Evolutionary conservation across 2,329 filamentous ascomycete genomes (phyloP), one percentile per base, ranked within the genome.

Genomic region (Trichoderma endophyticum): DNA sequence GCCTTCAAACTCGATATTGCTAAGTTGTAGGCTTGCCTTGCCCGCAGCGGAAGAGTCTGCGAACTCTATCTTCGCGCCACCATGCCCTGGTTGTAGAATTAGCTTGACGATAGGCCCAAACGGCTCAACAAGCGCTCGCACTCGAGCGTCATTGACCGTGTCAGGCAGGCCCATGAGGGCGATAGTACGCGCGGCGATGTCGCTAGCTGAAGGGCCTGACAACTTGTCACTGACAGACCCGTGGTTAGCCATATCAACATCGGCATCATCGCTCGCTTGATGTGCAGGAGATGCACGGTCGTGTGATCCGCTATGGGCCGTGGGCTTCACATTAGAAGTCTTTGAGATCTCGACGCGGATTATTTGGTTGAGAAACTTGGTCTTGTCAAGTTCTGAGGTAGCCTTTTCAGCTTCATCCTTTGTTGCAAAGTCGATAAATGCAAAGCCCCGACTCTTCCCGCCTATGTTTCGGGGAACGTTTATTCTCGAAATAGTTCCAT

Each of bases 41-140:
- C 95, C 95, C 0, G 92, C 92, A 43, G 90, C 87, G 3, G 89
- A 85, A 2, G 91, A 86, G 65, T 93, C 89, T 3, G 84, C 84
- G 77, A 93, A 98, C 78, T 98, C 96, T 48, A 98, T 87, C 70
- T 95, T 92, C 6, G 95, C 96, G 14, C 94, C 95, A 72, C 91
- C 90, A 74, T 97, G 93, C 73, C 94, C 89, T 1, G 94, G 93
- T 60, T 94, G 90, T 12, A 98, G 86, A 14, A 92, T 86, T 4
- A 98, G 86, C 80, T 95, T 95, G 74, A 91, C 86, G 28, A 98
- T 86, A 1, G 86, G 81, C 0, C 94, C 94, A 59, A 91, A 86
- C 1, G 89, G 87, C 76, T 94, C 91, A 9, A 92, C 90, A 3
- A 97, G 84, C 0, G 90, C 86, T 59, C 89, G 89, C 70, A 99